A percentile compares a stretch with the other conserved stretches of the same genome.
phyloP scores from a whole-genome alignment of 2,329 filamentous ascomycete species.

The Colletotrichum filicis region DNA sequence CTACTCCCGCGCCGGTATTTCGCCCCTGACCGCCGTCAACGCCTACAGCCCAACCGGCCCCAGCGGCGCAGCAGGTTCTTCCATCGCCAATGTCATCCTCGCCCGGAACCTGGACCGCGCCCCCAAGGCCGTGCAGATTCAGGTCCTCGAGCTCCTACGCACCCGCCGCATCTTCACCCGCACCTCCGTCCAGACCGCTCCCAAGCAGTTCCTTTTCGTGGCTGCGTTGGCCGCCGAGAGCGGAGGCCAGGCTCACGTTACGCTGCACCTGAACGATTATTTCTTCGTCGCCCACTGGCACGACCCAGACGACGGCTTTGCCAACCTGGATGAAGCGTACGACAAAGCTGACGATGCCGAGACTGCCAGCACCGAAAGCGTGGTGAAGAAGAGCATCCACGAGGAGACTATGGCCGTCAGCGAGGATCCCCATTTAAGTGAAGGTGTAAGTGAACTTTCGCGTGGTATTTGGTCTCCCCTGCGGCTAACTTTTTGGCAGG shows the following conservation, averaged over 20 bases:
- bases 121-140: constrained; percentile 82
- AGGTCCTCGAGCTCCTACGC: constrained; percentile 81
- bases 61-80: constrained; percentile 37
- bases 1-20: constrained; percentile 39
- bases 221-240: constrained; percentile 70
- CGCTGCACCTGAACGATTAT: constrained; percentile 77
- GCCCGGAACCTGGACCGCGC: constrained; percentile 83
- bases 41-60: constrained; percentile 35
- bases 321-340: constrained; percentile 75
- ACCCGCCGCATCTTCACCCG: constrained; percentile 82
- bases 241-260: constrained; percentile 61
- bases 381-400: constrained; percentile 51
- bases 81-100: constrained; percentile 85
- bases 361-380: constrained; percentile 54
- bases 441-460: constrained; percentile 49
- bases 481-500: constrained; percentile 44
- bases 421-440: constrained; percentile 50
- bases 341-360: constrained; percentile 44
- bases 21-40: constrained; percentile 43
- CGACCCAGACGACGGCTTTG: constrained; percentile 75
- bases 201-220: constrained; percentile 83
- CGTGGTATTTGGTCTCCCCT: neutral
- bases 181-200: constrained; percentile 78
- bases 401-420: constrained; percentile 1
- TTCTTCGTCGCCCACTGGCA: constrained; percentile 93